Evolutionary conservation across 192 early-diverging fungal species (phyloP), one percentile per base, ranked within the genome.

Genomic region (Entomortierella lignicola): DNA sequence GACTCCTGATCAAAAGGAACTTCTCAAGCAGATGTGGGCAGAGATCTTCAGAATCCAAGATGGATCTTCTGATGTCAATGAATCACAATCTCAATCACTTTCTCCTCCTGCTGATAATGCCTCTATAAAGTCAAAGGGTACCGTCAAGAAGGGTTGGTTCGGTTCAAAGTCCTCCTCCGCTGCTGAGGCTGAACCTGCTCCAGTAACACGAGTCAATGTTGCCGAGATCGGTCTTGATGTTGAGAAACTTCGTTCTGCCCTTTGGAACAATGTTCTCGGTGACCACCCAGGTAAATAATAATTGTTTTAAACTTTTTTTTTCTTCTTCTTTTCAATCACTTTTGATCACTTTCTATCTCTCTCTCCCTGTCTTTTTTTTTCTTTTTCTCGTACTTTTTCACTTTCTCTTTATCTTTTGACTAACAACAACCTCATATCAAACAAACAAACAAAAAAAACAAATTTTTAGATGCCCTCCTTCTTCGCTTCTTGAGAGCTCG

Each of bases 401-500:
- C n/a, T n/a, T n/a, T n/a, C n/a, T n/a, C n/a, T n/a, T n/a, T n/a
- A n/a, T n/a, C n/a, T n/a, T n/a, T n/a, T n/a, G n/a, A n/a, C n/a
- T n/a, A n/a, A n/a, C n/a, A n/a, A n/a, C n/a, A n/a, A n/a, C n/a
- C n/a, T n/a, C n/a, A n/a, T n/a, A n/a, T n/a, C n/a, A n/a, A n/a
- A n/a, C n/a, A n/a, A n/a, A n/a, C n/a, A n/a, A n/a, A n/a, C n/a
- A n/a, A n/a, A n/a, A n/a, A n/a, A n/a, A n/a, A n/a, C n/a, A n/a
- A n/a, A n/a, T n/a, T n/a, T n/a, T n/a, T 15, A 21, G 44, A 47
- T 47, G 4, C 44, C 7, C 15, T 47, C 2, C 44, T 47, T 2
- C 44, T 47, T 4, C 44, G 96, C 8, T 97, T 94, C 84, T 77
- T 98, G 50, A 87, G 96, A 26, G 96, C 96, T 29, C 89, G 96